Base-by-base conservation (phyloP, 345 rosid genomes). In the Orychophragmus violaceus region DNA sequence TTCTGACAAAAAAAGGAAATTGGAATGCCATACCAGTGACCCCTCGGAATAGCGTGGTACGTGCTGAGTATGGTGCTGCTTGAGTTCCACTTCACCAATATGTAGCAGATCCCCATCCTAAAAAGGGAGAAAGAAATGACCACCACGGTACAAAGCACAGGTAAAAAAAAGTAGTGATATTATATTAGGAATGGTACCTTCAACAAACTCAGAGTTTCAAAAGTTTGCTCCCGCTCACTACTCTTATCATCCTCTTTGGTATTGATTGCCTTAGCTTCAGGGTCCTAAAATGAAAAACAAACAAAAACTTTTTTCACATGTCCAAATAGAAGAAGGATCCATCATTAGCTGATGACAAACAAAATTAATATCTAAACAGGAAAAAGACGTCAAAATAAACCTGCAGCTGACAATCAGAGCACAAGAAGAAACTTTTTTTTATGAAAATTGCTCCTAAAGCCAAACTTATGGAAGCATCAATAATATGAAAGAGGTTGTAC, bases 41-140 rank as follows among this genome's bases (percentile, higher is more conserved):
- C 83, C 97, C 79, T 94, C 99, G 6, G 89, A 84, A 79, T 85
- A 94, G 81, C 92, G 97, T 33, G 89, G 62, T 60, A 96, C 85
- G 72, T 84, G 93, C 74, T 83, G 87, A 12, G 97, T 94, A 77
- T 79, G 62, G 77, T 90, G 96, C 78, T 85, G 92, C 80, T 82
- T 80, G 76, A 81, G 77, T 64, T 85, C 84, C 52, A 81, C 81
- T 62, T 79, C 82, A 59, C 75, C 68, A 66, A 85, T 71, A 76
- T 41, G 33, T 63, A 94, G 29, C 37, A 30, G 72, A 74, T 87
- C 90, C 64, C 89, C 95, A 74, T 79, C 65, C 99, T 94, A 77
- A 45, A 72, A 70, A 75, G 64, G 42, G 39, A 25, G 36, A 53
- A 18, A 52, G 39, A 50, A 72, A 59, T 17, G 67, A 39, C 32